Conservation (phyloP, 306 rosid genomes). For the Lathyrus oleraceus region DNA sequence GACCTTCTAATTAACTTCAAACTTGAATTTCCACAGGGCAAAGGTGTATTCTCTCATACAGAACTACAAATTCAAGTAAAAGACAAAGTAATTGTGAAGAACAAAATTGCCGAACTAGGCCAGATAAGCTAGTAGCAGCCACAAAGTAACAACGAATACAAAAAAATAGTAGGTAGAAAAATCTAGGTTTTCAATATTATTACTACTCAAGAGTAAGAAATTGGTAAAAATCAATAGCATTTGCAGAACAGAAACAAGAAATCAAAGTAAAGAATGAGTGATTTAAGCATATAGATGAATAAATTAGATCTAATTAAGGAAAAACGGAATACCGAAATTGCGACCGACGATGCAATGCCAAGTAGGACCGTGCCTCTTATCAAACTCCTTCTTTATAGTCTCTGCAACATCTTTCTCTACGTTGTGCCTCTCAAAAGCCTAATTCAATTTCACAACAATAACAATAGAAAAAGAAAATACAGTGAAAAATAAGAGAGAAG, state of each 20-base stretch:
- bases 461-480: neutral
- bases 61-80: neutral
- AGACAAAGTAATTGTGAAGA: too few relatives aligned
- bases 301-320: conserved; percentile 39
- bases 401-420: conserved; percentile 96
- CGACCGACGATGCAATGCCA: conserved; percentile 99
- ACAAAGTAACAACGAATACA: neutral
- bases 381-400: conserved; percentile 89
- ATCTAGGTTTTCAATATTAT: conserved; percentile 18
- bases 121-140: neutral
- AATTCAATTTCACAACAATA: neutral
- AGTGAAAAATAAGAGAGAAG: neutral
- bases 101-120: too few relatives aligned
- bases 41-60: neutral
- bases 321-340: conserved; percentile 66
- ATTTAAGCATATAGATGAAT: conserved; percentile 27
- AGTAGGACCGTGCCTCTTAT: conserved; percentile 83
- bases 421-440: conserved; percentile 87
- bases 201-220: neutral
- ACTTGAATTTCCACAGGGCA: neutral
- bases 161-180: neutral
- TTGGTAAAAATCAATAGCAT: conserved; percentile 25
- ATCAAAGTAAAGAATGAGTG: neutral
- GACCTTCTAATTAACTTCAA: neutral
- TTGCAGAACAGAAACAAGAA: conserved; percentile 10